Percentiles rank a stretch among this genome's conserved stretches.
These are phyloP conservation scores for Calonectria ilicicola DNA, from an alignment of 2,329 filamentous ascomycete species.

Conservation along the genomic window DNA sequence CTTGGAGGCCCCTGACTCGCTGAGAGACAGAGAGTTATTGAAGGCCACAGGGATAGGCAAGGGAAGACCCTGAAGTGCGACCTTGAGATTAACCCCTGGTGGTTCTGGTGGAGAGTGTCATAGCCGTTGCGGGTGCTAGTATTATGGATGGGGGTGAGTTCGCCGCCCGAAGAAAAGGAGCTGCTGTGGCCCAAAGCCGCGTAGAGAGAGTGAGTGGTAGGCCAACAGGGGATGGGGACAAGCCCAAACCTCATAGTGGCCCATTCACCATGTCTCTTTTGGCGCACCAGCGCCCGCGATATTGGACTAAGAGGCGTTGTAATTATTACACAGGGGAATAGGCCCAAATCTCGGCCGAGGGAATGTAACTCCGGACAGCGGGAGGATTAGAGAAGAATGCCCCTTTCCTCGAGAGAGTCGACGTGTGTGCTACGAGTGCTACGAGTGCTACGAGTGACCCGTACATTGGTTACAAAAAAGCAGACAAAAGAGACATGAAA, in stretches of 20 bases:
- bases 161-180: slow-evolving; percentile 12
- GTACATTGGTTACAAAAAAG: not conserved
- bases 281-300: not conserved
- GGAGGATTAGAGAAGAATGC: not conserved
- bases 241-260: not conserved
- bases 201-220: not conserved
- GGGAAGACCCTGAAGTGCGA: slow-evolving; percentile 14
- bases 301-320: slow-evolving; percentile 1
- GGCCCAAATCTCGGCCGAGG: slow-evolving; percentile 10
- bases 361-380: not conserved
- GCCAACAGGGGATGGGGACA: not conserved
- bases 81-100: not conserved
- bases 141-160: not conserved
- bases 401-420: not conserved
- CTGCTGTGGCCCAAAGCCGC: not conserved
- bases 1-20: slow-evolving; percentile 18
- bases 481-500: not conserved
- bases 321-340: not conserved
- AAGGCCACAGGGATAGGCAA: not conserved
- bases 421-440: too few relatives aligned
- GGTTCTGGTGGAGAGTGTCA: not conserved
- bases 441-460: not conserved
- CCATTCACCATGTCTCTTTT: not conserved
- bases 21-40: not conserved
- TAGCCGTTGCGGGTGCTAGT: not conserved